phyloP scores from a whole-genome alignment of 1,284 basidiomycete genomes.

The Rhodotorula sp. region DNA sequence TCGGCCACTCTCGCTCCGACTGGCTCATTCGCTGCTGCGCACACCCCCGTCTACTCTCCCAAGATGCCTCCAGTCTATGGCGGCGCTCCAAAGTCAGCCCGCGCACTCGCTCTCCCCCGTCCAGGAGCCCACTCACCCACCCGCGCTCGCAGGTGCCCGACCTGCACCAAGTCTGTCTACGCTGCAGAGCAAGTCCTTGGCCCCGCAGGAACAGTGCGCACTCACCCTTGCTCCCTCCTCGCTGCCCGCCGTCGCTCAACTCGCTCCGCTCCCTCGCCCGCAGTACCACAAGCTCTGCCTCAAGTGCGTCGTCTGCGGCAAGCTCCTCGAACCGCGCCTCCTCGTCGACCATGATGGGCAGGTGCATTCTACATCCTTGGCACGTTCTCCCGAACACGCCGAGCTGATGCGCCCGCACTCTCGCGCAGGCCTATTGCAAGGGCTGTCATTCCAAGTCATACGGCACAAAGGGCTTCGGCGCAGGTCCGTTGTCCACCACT shows the following conservation, averaged over 20 bases:
- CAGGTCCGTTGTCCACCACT: slow-evolving; percentile 9
- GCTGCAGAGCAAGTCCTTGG: slow-evolving; percentile 54
- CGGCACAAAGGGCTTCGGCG: slow-evolving; percentile 36
- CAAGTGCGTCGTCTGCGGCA: slow-evolving; percentile 52
- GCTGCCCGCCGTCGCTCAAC: neutral
- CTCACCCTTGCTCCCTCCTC: too few species aligned
- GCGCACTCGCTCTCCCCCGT: too few species aligned
- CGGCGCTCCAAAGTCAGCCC: neutral
- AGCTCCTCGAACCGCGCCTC: slow-evolving; percentile 52
- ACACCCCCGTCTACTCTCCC: neutral
- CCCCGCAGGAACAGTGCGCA: slow-evolving; percentile 51
- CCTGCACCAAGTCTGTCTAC: slow-evolving; percentile 51
- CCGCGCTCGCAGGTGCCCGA: slow-evolving; percentile 45
- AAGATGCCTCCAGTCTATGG: slow-evolving; percentile 19
- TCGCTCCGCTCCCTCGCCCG: slow-evolving; percentile 38
- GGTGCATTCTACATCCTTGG: slow-evolving; percentile 38
- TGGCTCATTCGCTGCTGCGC: neutral
- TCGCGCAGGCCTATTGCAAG: slow-evolving; percentile 35
- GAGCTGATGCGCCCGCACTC: too few species aligned
- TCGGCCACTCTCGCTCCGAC: neutral
- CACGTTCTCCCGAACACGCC: fast-evolving
- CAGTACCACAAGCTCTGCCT: slow-evolving; percentile 55
- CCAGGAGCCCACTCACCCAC: neutral
- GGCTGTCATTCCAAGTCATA: slow-evolving; percentile 22
- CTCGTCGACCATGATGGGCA: slow-evolving; percentile 52